Evolutionary conservation across 306 rosid species (phyloP), one percentile per base, ranked within the genome.

Genomic region (Cicer bijugum): DNA sequence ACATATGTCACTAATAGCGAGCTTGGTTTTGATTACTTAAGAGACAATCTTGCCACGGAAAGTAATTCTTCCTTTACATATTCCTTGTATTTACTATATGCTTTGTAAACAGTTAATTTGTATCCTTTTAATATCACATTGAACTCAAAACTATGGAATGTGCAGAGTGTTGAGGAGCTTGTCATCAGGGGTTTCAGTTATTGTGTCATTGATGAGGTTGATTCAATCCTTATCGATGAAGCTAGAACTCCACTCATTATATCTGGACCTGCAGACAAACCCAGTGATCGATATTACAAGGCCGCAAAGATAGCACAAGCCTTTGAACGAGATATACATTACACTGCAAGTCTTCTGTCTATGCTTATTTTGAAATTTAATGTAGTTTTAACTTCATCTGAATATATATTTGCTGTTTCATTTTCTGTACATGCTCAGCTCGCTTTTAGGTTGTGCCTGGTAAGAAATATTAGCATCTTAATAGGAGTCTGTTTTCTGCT

Each of bases 31-130:
- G 98, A 94, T 87, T 94, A 77, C 90, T 81, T 91, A 86, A 88
- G 97, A 82, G 98, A 94, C 91, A 94, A 94, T 85, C 97, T 94
- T 79, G 98, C 98, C 95, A 94, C 92, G 98, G 98, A 94, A 94
- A 91, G 98, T 94, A 86, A 84, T 88, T 85, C 82, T 88, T 86
- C 80, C 87, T 84, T 85, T 89, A 74, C 82, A 43, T 74, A 71
- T 77, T 79, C 28, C 45, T 59, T 83, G 60, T 73, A 45, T 81
- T 72, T 64, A 40, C 19, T 64, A 39, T 75, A 43, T 80, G 67
- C 60, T 62, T 63, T 44, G 28, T 67, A 45, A 45, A 35, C 9
- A 33, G 63, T 78, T 63, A 75, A 19, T 40, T 83, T 73, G 50
- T 16, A 55, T 56, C 60, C 63, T 11, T 67, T 76, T 6, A 71